Evolutionary conservation across 106 monocot species (phyloP), one percentile per base, ranked within the genome.

Genomic region (Triglochin maritima): DNA sequence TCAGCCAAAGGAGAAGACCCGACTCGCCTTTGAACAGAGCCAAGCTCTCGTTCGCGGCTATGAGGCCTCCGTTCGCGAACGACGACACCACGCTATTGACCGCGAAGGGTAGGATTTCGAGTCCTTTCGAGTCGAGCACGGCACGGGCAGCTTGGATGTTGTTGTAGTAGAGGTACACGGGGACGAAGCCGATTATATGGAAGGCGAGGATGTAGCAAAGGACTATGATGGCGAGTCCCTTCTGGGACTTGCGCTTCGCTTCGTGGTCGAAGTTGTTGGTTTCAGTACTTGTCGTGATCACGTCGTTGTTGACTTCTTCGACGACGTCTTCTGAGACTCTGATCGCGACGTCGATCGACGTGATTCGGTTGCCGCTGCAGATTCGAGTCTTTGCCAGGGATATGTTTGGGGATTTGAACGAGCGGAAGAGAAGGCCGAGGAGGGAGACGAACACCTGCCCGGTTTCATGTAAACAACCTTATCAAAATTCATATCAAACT

Each of bases 11-110:
- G 12, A 84, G 80, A 9, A 63, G 52, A 11, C 52, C 52, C 7
- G 52, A 6, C 9, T 52, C 52, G 52, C 9, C 11, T 11, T 11
- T 7, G 52, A 52, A 52, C 9, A 11, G 9, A 11, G 11, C 11
- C 85, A 89, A 83, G 78, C 71, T 83, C 74, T 83, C 86, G 46
- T 86, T 89, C 4, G 75, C 80, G 7, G 82, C 83, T 44, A 81
- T 2, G 17, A 89, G 77, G 0, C 89, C 81, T 15, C 84, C 69
- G 59, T 74, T 74, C 4, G 58, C 17, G 16, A 74, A 74, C 0
- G 74, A 74, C 29, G 74, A 74, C 41, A 74, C 29, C 7, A 49
- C 62, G 12, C 66, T 53, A 63, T 78, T 79, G 49, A 75, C 2
- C 4, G 81, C 43, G 47, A 86, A 86, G 3, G 69, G 60, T 29